Evolutionary conservation across 2,329 filamentous ascomycete species (phyloP).

Genomic region (Aspergillus felis): DNA sequence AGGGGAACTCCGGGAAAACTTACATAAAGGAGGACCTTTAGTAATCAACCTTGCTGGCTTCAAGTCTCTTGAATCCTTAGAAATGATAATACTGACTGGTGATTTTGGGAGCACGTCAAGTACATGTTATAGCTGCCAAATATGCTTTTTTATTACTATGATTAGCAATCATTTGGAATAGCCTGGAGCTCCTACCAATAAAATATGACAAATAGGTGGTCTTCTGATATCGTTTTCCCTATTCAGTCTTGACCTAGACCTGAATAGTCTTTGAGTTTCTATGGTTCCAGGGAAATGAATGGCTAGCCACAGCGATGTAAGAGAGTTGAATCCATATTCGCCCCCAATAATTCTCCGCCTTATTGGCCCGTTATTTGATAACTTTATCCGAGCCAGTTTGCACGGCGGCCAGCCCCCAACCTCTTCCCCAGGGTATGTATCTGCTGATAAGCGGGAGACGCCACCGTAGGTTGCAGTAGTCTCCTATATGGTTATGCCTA

Average conservation of each 20-base stretch:
- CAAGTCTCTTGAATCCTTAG: neutral
- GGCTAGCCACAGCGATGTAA: no score
- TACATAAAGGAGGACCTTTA: neutral
- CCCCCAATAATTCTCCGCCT: no score
- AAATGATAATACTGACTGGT: neutral
- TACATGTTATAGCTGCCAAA: no score
- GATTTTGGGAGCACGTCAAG: neutral
- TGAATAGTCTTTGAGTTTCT: neutral
- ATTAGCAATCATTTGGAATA: neutral
- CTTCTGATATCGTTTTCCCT: neutral
- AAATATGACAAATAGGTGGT: neutral
- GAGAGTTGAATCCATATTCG: no score
- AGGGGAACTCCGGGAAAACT: neutral
- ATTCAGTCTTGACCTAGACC: neutral
- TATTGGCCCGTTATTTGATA: no score
- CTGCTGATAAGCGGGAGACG: no score
- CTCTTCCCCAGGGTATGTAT: no score
- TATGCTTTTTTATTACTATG: neutral
- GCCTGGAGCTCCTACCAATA: neutral
- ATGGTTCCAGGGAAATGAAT: neutral
- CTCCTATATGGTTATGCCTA: no score
- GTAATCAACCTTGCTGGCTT: neutral
- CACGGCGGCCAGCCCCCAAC: no score
- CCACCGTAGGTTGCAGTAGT: no score
- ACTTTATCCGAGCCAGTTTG: no score